A percentile compares a stretch with the other conserved stretches of the same genome.
Conservation (phyloP, 495 filamentous ascomycete genomes). For the Aspergillus hancockii region DNA sequence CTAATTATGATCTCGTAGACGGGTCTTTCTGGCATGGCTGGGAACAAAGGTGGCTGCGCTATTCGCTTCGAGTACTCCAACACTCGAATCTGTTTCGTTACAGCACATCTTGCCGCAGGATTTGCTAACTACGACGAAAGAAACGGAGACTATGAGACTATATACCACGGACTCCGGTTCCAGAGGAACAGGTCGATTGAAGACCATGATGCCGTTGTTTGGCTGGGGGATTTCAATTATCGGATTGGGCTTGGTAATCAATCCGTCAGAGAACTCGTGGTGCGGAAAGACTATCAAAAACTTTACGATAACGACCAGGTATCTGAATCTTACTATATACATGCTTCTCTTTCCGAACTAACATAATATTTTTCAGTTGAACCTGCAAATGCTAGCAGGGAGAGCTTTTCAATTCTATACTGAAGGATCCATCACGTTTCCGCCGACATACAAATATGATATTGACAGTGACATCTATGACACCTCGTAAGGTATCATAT, state of each 20-base stretch:
- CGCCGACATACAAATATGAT: constrained; percentile 96
- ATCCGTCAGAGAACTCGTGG: constrained; percentile 71
- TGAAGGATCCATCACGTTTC: constrained; percentile 79
- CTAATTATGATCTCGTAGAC: constrained; percentile 53
- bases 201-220: constrained; percentile 92
- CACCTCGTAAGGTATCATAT: constrained; percentile 66
- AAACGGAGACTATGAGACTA: constrained; percentile 90
- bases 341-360: constrained; percentile 1
- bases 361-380: constrained; percentile 58
- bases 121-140: constrained; percentile 97
- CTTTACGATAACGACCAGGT: constrained; percentile 95
- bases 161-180: constrained; percentile 83
- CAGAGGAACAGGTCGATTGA: constrained; percentile 87
- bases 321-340: constrained; percentile 13
- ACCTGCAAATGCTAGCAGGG: constrained; percentile 93
- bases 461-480: constrained; percentile 85
- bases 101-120: constrained; percentile 93
- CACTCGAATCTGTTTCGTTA: constrained; percentile 92
- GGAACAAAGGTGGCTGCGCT: constrained; percentile 97
- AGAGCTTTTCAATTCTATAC: constrained; percentile 88
- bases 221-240: constrained; percentile 99
- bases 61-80: constrained; percentile 95
- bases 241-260: constrained; percentile 85
- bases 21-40: constrained; percentile 93
- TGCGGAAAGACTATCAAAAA: constrained; percentile 67